These are phyloP conservation scores for Castanea mollissima DNA, from an alignment of 306 rosid genomes.

Conservation along the genomic window DNA sequence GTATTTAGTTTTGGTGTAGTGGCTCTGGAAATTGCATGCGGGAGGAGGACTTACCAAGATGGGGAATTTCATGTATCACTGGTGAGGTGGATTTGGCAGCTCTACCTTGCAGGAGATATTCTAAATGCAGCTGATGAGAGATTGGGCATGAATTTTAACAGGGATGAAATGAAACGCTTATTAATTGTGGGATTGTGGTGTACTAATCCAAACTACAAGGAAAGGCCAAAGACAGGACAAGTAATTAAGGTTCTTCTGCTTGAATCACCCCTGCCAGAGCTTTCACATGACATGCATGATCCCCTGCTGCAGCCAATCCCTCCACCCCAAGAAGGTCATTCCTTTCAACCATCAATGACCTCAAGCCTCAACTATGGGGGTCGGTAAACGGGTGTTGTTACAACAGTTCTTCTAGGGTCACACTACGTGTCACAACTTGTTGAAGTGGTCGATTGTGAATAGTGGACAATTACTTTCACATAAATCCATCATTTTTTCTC, in stretches of 20 bases:
- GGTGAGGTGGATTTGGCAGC: constrained; percentile 36
- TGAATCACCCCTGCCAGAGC: constrained; percentile 28
- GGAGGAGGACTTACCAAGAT: constrained; percentile 38
- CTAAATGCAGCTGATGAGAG: constrained; percentile 37
- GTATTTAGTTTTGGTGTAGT: constrained; percentile 63
- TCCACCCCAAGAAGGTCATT: not conserved
- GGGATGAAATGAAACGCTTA: constrained; percentile 30
- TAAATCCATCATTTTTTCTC: no score
- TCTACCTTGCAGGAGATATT: constrained; percentile 35
- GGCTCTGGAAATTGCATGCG: constrained; percentile 63
- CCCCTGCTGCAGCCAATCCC: not conserved
- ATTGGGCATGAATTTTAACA: constrained; percentile 17
- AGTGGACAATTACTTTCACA: no score
- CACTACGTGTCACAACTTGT: no score
- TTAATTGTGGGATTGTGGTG: constrained; percentile 47
- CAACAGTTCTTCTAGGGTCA: not conserved
- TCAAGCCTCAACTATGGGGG: constrained; percentile 25
- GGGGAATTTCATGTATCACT: constrained; percentile 35
- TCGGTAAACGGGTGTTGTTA: not conserved
- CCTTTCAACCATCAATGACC: constrained; percentile 5
- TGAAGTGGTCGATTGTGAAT: no score
- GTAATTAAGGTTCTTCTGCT: constrained; percentile 43
- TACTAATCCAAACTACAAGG: constrained; percentile 26
- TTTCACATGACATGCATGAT: constrained; percentile 41
- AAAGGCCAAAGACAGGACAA: constrained; percentile 42